Percentiles rank a stretch among this genome's conserved stretches.
Conservation (phyloP, 2,329 filamentous ascomycete species). For the Harringtonia aguacate region DNA sequence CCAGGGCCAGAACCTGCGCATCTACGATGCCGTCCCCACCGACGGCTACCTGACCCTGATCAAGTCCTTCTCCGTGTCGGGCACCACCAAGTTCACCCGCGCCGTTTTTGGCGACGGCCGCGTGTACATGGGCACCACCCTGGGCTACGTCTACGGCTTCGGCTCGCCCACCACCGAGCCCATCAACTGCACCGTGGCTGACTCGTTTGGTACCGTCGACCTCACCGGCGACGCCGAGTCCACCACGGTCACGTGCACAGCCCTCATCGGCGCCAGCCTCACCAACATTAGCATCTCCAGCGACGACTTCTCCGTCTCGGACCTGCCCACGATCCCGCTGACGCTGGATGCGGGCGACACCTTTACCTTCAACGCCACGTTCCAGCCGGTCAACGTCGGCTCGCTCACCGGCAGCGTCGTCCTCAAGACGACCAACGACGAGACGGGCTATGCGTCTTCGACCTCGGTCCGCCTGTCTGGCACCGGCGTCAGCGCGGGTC, state of each 20-base stretch:
- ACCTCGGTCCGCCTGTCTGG: slow-evolving; percentile 37
- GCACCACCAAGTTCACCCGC: slow-evolving; percentile 44
- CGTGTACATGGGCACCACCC: slow-evolving; percentile 40
- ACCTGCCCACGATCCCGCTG: slow-evolving; percentile 18
- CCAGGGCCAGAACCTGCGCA: slow-evolving; percentile 51
- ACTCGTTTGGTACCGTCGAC: slow-evolving; percentile 32
- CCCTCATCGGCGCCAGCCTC: slow-evolving; percentile 31
- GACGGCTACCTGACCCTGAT: slow-evolving; percentile 35
- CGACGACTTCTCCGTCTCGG: slow-evolving; percentile 25
- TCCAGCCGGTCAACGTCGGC: slow-evolving; percentile 35
- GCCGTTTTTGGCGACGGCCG: slow-evolving; percentile 47
- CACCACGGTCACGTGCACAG: slow-evolving; percentile 33
- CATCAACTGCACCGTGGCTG: slow-evolving; percentile 38
- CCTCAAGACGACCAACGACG: slow-evolving; percentile 35
- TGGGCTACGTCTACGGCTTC: slow-evolving; percentile 42
- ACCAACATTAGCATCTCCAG: slow-evolving; percentile 25
- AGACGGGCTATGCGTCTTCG: slow-evolving; percentile 32
- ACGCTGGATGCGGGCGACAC: slow-evolving; percentile 23
- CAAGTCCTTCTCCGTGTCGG: slow-evolving; percentile 38
- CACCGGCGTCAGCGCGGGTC: slow-evolving; percentile 31
- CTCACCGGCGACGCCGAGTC: slow-evolving; percentile 24
- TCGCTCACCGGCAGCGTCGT: slow-evolving; percentile 34
- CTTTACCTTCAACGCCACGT: slow-evolving; percentile 32
- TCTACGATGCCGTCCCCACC: slow-evolving; percentile 71
- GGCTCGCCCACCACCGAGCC: slow-evolving; percentile 43